These are phyloP conservation scores for Chlorokybus atmophyticus DNA, from an alignment of 139 green algal species.

Conservation along the genomic window DNA sequence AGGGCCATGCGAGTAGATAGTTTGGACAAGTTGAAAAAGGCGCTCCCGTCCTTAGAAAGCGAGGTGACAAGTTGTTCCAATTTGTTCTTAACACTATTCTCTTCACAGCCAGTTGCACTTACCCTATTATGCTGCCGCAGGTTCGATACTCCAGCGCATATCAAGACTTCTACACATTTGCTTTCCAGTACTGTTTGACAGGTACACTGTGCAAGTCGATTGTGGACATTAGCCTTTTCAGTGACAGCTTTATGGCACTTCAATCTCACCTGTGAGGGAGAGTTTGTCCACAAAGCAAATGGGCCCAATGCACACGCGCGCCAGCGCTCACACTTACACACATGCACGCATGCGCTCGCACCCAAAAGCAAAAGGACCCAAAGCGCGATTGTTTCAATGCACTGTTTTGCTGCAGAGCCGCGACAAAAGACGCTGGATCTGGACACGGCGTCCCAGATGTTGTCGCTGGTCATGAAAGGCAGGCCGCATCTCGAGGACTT, in stretches of 20 bases:
- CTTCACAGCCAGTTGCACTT: neutral
- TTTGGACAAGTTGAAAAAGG: conserved; percentile 26
- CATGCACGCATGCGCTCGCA: neutral
- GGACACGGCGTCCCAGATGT: conserved; percentile 40
- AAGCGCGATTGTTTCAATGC: conserved; percentile 1
- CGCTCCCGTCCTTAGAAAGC: conserved; percentile 17
- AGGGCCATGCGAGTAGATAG: conserved; percentile 11
- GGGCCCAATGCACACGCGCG: neutral
- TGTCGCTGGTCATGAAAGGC: conserved; percentile 30
- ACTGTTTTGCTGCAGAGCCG: conserved; percentile 6
- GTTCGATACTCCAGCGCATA: conserved; percentile 1
- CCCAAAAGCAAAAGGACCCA: neutral
- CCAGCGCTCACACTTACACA: neutral
- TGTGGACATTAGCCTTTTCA: conserved; percentile 21
- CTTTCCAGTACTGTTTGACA: conserved; percentile 49
- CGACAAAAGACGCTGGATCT: conserved; percentile 18
- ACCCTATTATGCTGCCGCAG: neutral
- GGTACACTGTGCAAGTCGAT: conserved; percentile 30
- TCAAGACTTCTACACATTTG: conserved; percentile 36
- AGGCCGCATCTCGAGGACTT: conserved; percentile 29
- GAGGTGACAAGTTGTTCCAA: conserved; percentile 5
- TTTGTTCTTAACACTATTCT: neutral
- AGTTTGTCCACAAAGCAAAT: neutral
- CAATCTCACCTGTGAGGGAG: neutral
- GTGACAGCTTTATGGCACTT: neutral